Conservation (phyloP, 257 asterid species). For the Jacaranda mimosifolia region DNA sequence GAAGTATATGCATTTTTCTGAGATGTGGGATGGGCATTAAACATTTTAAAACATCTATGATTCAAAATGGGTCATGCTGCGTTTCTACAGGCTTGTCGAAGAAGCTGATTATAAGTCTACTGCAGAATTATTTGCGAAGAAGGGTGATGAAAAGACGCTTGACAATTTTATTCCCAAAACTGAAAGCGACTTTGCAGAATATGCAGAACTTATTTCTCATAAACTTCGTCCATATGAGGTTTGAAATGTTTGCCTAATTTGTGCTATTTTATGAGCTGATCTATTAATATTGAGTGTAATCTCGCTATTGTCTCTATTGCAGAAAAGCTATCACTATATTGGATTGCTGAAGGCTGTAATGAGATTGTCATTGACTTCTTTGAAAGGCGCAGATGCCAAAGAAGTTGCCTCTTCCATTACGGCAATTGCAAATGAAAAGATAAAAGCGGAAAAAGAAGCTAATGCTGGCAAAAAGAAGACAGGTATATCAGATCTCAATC, state of each 20-base stretch:
- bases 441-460: conserved; percentile 94
- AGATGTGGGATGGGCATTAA: background rate
- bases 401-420: conserved; percentile 89
- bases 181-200: conserved; percentile 83
- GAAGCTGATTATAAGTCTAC: conserved; percentile 96
- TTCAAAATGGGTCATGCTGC: conserved; percentile 15
- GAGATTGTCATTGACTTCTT: conserved; percentile 78
- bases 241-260: conserved; percentile 26
- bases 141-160: conserved; percentile 73
- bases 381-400: conserved; percentile 94
- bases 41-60: background rate
- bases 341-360: conserved; percentile 85
- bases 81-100: conserved; percentile 81
- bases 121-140: conserved; percentile 80
- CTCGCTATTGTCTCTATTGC: conserved; percentile 32
- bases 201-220: conserved; percentile 84
- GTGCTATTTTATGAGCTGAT: background rate
- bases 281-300: conserved; percentile 17
- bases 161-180: conserved; percentile 88
- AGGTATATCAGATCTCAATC: conserved; percentile 47
- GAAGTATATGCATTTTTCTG: background rate
- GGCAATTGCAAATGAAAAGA: conserved; percentile 96
- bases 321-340: conserved; percentile 95
- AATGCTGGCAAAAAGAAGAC: conserved; percentile 91
- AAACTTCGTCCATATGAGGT: conserved; percentile 91